Conservation (phyloP, 768 basidiomycete genomes). For the Lentinula edodes region DNA sequence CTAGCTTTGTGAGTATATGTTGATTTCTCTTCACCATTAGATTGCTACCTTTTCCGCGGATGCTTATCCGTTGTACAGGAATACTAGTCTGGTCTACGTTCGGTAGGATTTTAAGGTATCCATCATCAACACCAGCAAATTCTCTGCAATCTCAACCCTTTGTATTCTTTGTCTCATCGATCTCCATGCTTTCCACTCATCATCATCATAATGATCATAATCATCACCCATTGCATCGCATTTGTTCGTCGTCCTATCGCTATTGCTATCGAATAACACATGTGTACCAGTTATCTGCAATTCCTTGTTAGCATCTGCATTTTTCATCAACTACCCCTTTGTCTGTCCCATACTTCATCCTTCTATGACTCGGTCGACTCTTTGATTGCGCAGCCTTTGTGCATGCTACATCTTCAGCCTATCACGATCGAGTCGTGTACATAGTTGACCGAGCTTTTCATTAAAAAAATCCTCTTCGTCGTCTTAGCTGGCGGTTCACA, state of each 20-base stretch:
- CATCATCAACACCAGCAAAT: neutral
- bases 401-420: neutral
- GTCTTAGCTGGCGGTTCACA: too few species aligned
- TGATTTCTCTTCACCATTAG: neutral
- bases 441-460: neutral
- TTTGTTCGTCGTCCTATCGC: neutral
- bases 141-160: neutral
- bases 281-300: neutral
- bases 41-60: neutral
- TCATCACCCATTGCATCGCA: neutral
- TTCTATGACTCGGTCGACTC: neutral
- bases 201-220: neutral
- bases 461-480: too few species aligned
- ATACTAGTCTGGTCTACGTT: neutral
- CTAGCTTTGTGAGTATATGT: neutral
- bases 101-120: neutral
- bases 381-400: neutral
- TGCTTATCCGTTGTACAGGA: neutral
- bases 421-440: neutral
- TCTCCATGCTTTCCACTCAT: neutral
- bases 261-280: slow-evolving; percentile 1
- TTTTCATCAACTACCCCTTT: neutral
- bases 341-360: neutral
- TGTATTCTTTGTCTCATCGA: neutral
- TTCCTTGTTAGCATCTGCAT: neutral